These are phyloP conservation scores for Auricularia sp. DNA, from an alignment of 768 basidiomycete genomes.

Conservation along the genomic window DNA sequence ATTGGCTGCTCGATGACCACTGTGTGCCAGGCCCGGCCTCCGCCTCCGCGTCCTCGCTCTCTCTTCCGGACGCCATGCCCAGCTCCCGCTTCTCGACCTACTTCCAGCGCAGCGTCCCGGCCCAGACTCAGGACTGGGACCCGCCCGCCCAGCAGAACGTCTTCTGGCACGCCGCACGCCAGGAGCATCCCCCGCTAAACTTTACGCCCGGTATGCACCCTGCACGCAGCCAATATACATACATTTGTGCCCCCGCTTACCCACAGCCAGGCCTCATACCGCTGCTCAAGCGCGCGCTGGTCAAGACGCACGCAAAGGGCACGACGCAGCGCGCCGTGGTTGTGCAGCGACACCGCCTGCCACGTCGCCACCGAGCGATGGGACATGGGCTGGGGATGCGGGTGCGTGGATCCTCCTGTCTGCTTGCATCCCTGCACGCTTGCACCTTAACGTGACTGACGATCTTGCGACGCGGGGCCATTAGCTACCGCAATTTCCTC, in stretches of 20 bases:
- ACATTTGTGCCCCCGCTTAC: too few species aligned
- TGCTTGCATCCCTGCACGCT: neutral
- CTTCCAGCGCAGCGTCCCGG: conserved; percentile 2
- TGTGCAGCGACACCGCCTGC: conserved; percentile 55
- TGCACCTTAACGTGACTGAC: conserved; percentile 1
- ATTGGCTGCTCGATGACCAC: conserved; percentile 13
- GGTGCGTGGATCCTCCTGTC: conserved; percentile 31
- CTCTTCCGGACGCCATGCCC: neutral
- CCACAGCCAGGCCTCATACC: conserved; percentile 48
- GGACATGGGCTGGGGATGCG: conserved; percentile 67
- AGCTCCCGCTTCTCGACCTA: neutral
- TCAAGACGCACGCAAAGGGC: conserved; percentile 41
- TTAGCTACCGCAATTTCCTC: conserved; percentile 73
- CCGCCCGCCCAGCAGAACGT: conserved; percentile 25
- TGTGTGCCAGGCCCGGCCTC: neutral
- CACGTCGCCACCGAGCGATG: conserved; percentile 49
- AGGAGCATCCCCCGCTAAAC: conserved; percentile 38
- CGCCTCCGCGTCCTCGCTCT: neutral
- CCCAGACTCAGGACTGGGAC: neutral
- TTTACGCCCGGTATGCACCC: conserved; percentile 48
- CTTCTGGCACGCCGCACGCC: conserved; percentile 55
- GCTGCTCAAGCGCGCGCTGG: conserved; percentile 46
- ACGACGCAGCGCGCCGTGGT: conserved; percentile 45
- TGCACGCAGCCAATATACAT: neutral
- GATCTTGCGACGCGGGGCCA: neutral